A percentile compares a stretch with the other conserved stretches of the same genome.
These are phyloP conservation scores for Bruguiera parviflora DNA, from an alignment of 345 rosid species.

Conservation along the genomic window DNA sequence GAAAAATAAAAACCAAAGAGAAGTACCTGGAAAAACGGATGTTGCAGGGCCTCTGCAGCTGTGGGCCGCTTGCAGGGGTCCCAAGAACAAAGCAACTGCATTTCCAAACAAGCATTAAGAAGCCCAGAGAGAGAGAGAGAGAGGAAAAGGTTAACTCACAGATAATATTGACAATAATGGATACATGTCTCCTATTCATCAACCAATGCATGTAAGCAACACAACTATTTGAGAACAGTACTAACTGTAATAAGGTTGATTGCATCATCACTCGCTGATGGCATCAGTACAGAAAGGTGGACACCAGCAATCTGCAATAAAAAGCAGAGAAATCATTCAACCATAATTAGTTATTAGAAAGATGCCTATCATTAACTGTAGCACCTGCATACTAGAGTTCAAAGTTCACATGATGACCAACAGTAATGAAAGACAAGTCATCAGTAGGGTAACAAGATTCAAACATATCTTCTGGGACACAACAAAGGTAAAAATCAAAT, in stretches of 20 bases:
- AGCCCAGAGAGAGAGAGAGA: neutral
- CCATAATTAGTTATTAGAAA: no score
- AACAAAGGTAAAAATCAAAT: neutral
- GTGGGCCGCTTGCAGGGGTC: conserved; percentile 85
- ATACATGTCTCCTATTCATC: neutral
- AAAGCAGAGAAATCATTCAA: conserved; percentile 7
- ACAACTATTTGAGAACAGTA: neutral
- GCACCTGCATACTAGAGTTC: neutral
- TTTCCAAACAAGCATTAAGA: neutral
- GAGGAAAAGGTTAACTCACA: neutral
- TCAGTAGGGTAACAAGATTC: neutral
- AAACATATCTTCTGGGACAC: neutral
- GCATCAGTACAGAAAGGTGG: conserved; percentile 48
- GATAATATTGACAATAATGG: neutral
- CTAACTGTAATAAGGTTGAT: conserved; percentile 58
- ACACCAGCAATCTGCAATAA: conserved; percentile 57
- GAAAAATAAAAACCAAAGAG: neutral
- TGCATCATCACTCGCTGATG: conserved; percentile 66
- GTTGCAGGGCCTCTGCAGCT: conserved; percentile 85
- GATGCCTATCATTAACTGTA: no score
- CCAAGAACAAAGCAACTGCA: conserved; percentile 88
- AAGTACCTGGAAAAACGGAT: conserved; percentile 90
- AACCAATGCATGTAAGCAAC: neutral
- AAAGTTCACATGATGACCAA: neutral
- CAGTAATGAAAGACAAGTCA: neutral